Evolutionary conservation across 1,284 basidiomycete species (phyloP).

Genomic region (Nidula niveotomentosa): DNA sequence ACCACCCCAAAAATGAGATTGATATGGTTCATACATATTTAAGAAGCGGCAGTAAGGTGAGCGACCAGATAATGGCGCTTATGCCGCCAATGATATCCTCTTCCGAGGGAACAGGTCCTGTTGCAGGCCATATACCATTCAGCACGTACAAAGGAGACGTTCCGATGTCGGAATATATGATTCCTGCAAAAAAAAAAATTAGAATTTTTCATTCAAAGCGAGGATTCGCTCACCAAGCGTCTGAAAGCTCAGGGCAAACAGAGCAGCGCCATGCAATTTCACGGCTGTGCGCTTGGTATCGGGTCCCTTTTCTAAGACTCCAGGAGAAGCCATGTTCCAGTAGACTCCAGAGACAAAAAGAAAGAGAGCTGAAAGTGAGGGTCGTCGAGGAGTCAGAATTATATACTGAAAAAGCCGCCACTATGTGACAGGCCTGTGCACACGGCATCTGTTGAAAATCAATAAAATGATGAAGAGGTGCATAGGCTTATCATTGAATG

Average conservation of each 20-base stretch:
- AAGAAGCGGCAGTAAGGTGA: constrained; percentile 59
- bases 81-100: constrained; percentile 65
- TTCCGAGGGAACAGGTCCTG: constrained; percentile 41
- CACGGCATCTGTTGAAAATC: not conserved
- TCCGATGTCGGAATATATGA: constrained; percentile 69
- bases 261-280: constrained; percentile 28
- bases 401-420: not conserved
- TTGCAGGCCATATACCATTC: constrained; percentile 60
- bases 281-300: constrained; percentile 26
- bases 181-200: constrained; percentile 32
- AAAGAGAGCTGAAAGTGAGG: not conserved
- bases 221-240: constrained; percentile 29
- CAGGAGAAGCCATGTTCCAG: constrained; percentile 14
- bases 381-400: not conserved
- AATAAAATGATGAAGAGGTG: not conserved
- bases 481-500: constrained; percentile 21
- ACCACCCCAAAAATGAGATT: too few relatives aligned
- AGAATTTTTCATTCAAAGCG: constrained; percentile 1
- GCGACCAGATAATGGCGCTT: constrained; percentile 62
- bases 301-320: constrained; percentile 21
- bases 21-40: constrained; percentile 54
- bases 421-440: not conserved
- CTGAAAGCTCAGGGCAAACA: constrained; percentile 31
- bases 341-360: not conserved
- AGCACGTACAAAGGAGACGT: constrained; percentile 66